A percentile compares a stretch with the other conserved stretches of the same genome.
Conservation (phyloP, 352 stramenopile species). For the Phytopythium boreale region DNA sequence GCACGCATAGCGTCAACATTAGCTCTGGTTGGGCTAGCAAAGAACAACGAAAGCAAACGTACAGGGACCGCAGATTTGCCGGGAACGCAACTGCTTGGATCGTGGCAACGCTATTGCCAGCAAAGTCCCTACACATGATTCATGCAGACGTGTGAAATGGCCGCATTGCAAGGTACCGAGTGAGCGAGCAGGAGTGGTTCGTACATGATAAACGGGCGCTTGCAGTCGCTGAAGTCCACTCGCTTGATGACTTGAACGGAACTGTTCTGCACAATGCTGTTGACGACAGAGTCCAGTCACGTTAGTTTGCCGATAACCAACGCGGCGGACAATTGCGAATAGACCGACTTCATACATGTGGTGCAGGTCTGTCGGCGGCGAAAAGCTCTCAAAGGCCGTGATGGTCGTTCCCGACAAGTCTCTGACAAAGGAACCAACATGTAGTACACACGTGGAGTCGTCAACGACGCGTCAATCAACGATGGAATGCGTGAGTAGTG, state of each 20-base stretch:
- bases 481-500: not conserved
- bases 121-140: conserved; percentile 17
- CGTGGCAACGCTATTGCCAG: conserved; percentile 19
- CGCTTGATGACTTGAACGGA: conserved; percentile 16
- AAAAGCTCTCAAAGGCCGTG: conserved; percentile 19
- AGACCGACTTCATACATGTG: conserved; percentile 15
- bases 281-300: not conserved
- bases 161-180: not conserved
- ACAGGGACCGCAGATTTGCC: conserved; percentile 22
- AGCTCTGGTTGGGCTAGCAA: not conserved
- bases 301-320: not conserved
- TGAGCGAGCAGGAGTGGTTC: not conserved
- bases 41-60: not conserved
- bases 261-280: conserved; percentile 18
- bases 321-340: not conserved
- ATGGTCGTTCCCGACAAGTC: conserved; percentile 22
- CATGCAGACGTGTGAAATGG: not conserved
- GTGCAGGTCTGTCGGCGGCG: conserved; percentile 22
- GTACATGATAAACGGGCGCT: conserved; percentile 28
- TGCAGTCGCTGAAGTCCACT: conserved; percentile 23
- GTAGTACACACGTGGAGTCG: not conserved
- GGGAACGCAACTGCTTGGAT: conserved; percentile 29
- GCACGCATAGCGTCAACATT: not conserved
- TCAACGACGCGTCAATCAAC: not conserved
- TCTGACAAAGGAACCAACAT: not conserved